Conservation (phyloP, 129 eudicot genomes). For the Tanacetum coccineum region DNA sequence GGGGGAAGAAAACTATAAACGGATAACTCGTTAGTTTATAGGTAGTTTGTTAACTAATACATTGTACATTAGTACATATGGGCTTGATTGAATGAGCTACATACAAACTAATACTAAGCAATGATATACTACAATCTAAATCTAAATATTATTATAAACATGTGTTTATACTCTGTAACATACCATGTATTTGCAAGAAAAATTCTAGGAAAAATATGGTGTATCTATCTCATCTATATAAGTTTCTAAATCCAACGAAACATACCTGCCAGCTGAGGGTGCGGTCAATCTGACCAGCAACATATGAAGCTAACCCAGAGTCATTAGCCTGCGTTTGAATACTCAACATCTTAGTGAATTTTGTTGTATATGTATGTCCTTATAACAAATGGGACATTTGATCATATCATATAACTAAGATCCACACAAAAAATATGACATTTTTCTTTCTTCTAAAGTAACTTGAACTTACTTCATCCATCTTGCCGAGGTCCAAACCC, state of each 20-base stretch:
- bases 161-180: too few relatives aligned
- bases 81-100: too few relatives aligned
- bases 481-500: constrained; percentile 90
- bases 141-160: too few relatives aligned
- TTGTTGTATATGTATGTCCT: too few relatives aligned
- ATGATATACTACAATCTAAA: too few relatives aligned
- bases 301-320: constrained; percentile 90
- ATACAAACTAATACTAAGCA: too few relatives aligned
- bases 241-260: background rate
- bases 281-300: constrained; percentile 96
- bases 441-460: background rate
- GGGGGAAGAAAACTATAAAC: too few relatives aligned
- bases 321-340: constrained; percentile 60
- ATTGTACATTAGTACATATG: too few relatives aligned
- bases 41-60: too few relatives aligned
- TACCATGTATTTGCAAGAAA: background rate
- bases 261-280: constrained; percentile 92
- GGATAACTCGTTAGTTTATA: too few relatives aligned
- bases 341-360: background rate
- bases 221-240: background rate
- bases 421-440: background rate
- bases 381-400: too few relatives aligned
- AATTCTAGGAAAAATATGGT: background rate
- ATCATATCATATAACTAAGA: background rate
- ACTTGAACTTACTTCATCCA: constrained; percentile 72